Percentiles rank a stretch among this genome's conserved stretches.
Evolutionary conservation across 352 stramenopile genomes (phyloP).

Genomic region (Phytophthora hibernalis): DNA sequence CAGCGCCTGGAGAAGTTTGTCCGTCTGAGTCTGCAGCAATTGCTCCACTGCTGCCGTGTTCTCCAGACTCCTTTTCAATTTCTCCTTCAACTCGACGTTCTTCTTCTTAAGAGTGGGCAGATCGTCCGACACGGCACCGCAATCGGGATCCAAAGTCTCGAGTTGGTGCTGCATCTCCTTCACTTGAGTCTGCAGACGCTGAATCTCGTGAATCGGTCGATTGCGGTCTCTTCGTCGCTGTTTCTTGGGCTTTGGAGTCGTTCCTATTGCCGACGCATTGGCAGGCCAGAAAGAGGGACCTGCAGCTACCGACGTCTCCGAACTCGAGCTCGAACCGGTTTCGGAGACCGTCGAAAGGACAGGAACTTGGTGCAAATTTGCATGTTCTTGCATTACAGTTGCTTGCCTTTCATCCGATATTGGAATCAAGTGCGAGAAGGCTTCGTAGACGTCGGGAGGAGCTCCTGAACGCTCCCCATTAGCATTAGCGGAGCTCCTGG

Average conservation of each 20-base stretch:
- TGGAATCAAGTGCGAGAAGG: neutral
- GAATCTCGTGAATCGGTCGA: constrained; percentile 32
- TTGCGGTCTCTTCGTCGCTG: constrained; percentile 33
- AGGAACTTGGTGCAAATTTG: neutral
- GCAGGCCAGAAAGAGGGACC: constrained; percentile 28
- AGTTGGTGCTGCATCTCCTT: constrained; percentile 25
- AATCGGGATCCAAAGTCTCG: constrained; percentile 2
- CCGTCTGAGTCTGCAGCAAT: constrained; percentile 25
- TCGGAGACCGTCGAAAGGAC: neutral
- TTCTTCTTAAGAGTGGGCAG: constrained; percentile 8
- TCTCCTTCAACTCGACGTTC: constrained; percentile 15
- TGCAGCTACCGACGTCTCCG: neutral
- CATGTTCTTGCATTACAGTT: neutral
- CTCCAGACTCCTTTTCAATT: constrained; percentile 14
- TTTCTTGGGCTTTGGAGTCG: constrained; percentile 20
- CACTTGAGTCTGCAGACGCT: constrained; percentile 28
- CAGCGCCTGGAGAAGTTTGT: constrained; percentile 23
- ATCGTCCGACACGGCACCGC: neutral
- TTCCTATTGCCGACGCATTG: neutral
- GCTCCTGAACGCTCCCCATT: neutral
- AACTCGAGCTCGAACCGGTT: neutral
- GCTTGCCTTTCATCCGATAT: neutral
- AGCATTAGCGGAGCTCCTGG: constrained; percentile 1
- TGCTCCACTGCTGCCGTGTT: constrained; percentile 6
- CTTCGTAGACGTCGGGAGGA: neutral